Base-by-base conservation (phyloP, 768 basidiomycete genomes). In the Hemileccinum rubropunctum region DNA sequence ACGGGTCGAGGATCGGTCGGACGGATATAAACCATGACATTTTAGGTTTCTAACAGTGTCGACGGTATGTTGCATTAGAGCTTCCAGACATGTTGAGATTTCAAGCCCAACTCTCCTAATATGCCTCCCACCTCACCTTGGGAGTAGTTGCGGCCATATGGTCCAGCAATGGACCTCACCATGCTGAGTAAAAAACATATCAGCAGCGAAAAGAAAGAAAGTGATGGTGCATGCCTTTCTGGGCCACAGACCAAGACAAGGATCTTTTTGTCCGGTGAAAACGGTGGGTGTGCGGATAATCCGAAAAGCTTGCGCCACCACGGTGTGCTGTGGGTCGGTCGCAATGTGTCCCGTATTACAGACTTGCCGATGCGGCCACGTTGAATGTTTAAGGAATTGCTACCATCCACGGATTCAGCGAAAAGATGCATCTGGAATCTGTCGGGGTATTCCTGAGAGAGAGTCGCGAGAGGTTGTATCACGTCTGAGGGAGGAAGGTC, bases 211-310 rank as follows among this genome's bases (percentile, higher is more conserved):
- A 39, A 18, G 10, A 36, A 32, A 55, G 33, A 0, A 27, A 48
- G 47, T 1, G 18, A 49, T 21, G 67, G 81, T 59, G 67, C 84
- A 60, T 66, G 91, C 91, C 76, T 76, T 53, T 91, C 86, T n/a
- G 91, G 91, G 23, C 91, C 91, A 66, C 88, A 93, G 4, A 93
- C 79, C 12, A 93, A 67, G 61, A 92, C 86, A 48, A 92, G 63
- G 6, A 75, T 68, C 39, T 71, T 79, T 57, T 73, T 78, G 46
- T 66, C 66, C 42, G 58, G 54, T 30, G 48, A 12, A 23, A 35
- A 38, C 1, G 44, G 20, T 17, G 50, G 36, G 10, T 47, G 38
- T 28, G 51, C 21, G 51, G 57, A 43, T 38, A 30, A 18, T 12
- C 45, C 52, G 38, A 62, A 65, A 42, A 67, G 42, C 20, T 46